phyloP scores from a whole-genome alignment of 108 stramenopile species.

The Nitzschia sp. region DNA sequence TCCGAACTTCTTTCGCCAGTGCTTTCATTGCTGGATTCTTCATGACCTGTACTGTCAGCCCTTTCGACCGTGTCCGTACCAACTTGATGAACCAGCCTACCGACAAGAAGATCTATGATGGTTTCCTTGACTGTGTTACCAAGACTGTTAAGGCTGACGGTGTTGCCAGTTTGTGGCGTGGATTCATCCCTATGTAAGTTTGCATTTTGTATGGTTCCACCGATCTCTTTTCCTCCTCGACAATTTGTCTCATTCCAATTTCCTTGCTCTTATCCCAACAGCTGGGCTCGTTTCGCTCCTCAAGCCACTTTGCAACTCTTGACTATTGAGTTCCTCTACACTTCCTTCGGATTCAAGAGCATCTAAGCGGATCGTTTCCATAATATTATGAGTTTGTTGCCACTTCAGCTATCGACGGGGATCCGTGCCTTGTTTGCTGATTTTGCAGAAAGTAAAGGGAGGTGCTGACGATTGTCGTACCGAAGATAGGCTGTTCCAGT shows the following conservation, averaged over 20 bases:
- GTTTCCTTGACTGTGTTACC: conserved; percentile 68
- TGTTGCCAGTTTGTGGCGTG: conserved; percentile 71
- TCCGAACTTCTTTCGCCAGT: conserved; percentile 60
- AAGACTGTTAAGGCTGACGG: conserved; percentile 80
- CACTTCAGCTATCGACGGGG: too few species aligned
- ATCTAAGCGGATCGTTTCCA: conserved; percentile 45
- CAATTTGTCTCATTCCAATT: not conserved
- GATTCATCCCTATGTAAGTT: conserved; percentile 80
- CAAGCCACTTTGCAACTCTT: conserved; percentile 85
- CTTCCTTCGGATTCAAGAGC: conserved; percentile 62
- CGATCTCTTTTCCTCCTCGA: not conserved
- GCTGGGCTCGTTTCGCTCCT: conserved; percentile 87
- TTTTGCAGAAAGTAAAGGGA: too few species aligned
- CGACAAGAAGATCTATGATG: conserved; percentile 77
- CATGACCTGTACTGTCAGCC: conserved; percentile 86
- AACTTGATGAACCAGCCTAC: conserved; percentile 88
- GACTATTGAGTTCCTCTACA: conserved; percentile 82
- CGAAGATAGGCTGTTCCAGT: too few species aligned
- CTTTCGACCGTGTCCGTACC: conserved; percentile 64
- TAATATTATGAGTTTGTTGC: too few species aligned
- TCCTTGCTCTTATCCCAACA: not conserved
- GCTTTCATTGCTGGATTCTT: conserved; percentile 88
- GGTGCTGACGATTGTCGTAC: too few species aligned
- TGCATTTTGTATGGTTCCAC: not conserved
- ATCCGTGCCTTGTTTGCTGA: too few species aligned